Conservation (phyloP, 1,139 yeast genomes). For the Saccharomycopsis hybrid region DNA sequence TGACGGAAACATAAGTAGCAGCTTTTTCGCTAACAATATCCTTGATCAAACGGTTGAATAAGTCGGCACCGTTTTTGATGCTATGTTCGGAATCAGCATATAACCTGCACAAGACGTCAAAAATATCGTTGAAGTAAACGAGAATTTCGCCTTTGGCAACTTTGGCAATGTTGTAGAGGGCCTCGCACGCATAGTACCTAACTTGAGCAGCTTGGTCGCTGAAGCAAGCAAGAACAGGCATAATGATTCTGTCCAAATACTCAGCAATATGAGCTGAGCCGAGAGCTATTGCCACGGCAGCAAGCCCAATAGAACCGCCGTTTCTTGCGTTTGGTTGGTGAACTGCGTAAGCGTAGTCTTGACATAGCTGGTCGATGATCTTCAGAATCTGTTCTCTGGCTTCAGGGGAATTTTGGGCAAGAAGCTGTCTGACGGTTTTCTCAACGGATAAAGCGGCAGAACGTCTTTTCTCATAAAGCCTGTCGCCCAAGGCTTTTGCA, state of each 20-base stretch:
- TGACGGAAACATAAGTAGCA: conserved; percentile 79
- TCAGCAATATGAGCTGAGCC: conserved; percentile 64
- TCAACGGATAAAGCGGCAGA: conserved; percentile 92
- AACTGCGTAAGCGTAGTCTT: conserved; percentile 70
- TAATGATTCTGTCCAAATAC: conserved; percentile 79
- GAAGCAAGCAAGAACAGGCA: conserved; percentile 92
- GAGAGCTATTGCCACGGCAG: conserved; percentile 72
- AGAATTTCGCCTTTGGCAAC: conserved; percentile 94
- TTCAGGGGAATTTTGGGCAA: conserved; percentile 42
- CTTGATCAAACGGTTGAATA: conserved; percentile 82
- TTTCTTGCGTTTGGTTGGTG: conserved; percentile 71
- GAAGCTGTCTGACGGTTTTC: conserved; percentile 64
- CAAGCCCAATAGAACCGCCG: conserved; percentile 71
- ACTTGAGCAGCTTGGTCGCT: conserved; percentile 97
- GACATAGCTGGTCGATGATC: conserved; percentile 60
- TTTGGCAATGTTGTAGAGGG: conserved; percentile 91
- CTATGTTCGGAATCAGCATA: conserved; percentile 91
- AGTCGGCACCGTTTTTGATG: conserved; percentile 93
- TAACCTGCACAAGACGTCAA: conserved; percentile 83
- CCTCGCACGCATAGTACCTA: conserved; percentile 94
- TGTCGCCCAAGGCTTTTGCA: conserved; percentile 78
- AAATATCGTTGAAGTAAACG: conserved; percentile 86
- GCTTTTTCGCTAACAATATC: conserved; percentile 97
- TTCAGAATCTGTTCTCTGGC: conserved; percentile 62
- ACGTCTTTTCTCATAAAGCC: conserved; percentile 89